Evolutionary conservation across 2,329 filamentous ascomycete species (phyloP), one percentile per base, ranked within the genome.

Genomic region (Aureobasidium subglaciale): DNA sequence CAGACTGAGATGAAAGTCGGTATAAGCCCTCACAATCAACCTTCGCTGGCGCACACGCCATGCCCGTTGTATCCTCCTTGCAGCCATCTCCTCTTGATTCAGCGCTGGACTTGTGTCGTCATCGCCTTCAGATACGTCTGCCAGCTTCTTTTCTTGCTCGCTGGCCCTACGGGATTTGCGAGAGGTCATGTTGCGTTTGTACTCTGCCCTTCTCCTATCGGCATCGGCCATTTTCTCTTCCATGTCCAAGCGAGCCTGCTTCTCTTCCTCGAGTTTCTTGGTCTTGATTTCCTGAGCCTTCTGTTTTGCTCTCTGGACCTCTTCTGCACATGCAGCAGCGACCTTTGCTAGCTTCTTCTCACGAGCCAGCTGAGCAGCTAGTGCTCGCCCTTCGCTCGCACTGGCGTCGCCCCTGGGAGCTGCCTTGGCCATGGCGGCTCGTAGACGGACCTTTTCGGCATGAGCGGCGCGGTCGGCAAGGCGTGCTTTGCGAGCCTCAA

Each of bases 271-370:
- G 65, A 90, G 85, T 60, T 88, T 83, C 68, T 86, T 86, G 72
- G 88, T 86, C 70, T 89, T 90, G 75, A 88, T 90, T 57, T 81
- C 84, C 68, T 90, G 87, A 13, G 88, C 88, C n/a, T 91, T 79
- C 49, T 87, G 85, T 75, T 92, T 92, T 52, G 88, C 88, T 60
- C 87, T 80, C 66, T 87, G 84, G 15, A 93, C 88, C 67, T 93
- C 88, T 69, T 90, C 88, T 18, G 88, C 88, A 66, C 88, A 92
- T 58, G 83, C 80, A 46, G 88, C 86, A 4, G 88, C 87, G 40
- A 92, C 90, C 68, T 91, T 88, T 8, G 87, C 88, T 16, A 93
- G 72, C 63, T 91, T 89, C 63, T 86, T 86, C 72, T 92, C 87
- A 57, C 89, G 80, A 1, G 88, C 86, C 61, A 89, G 81, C 59